Evolutionary conservation across 345 rosid species (phyloP).

Genomic region (Capsella bursapastoris): DNA sequence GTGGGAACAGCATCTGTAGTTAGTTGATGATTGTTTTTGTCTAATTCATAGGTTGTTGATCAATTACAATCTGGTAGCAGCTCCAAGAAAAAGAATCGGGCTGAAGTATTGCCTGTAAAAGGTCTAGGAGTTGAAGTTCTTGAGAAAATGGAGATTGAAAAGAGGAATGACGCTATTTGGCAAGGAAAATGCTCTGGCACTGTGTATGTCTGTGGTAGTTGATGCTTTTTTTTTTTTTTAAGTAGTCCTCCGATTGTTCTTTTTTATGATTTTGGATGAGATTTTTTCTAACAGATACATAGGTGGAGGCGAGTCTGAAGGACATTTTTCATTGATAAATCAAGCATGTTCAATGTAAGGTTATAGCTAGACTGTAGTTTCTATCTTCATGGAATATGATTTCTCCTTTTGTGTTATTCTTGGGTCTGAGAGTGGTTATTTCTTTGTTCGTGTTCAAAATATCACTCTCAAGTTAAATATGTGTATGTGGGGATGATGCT

Average conservation of each 20-base stretch:
- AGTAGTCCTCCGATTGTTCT: not conserved
- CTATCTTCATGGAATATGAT: not conserved
- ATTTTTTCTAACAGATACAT: slow-evolving; percentile 66
- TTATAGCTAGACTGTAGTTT: slow-evolving; percentile 32
- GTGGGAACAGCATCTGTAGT: not conserved
- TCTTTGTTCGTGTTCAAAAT: not conserved
- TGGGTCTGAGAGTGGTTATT: not conserved
- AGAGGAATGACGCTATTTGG: slow-evolving; percentile 77
- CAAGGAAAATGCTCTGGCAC: slow-evolving; percentile 99
- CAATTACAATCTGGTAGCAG: slow-evolving; percentile 79
- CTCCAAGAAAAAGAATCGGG: slow-evolving; percentile 70
- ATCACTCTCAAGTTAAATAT: not conserved
- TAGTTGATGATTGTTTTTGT: slow-evolving; percentile 28
- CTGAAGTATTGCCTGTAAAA: slow-evolving; percentile 62
- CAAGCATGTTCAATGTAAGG: slow-evolving; percentile 99
- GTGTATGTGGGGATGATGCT: slow-evolving; percentile 34
- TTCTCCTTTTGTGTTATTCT: not conserved
- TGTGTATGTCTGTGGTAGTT: slow-evolving; percentile 73
- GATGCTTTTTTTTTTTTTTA: not conserved
- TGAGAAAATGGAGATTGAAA: slow-evolving; percentile 73
- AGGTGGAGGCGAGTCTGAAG: slow-evolving; percentile 86
- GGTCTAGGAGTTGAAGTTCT: slow-evolving; percentile 71
- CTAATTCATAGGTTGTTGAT: slow-evolving; percentile 76
- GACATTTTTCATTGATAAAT: slow-evolving; percentile 89
- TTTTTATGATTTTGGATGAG: slow-evolving; percentile 5